A percentile compares a stretch with the other conserved stretches of the same genome.
phyloP scores from a whole-genome alignment of 192 early-diverging fungal species.

The Rhizophlyctis rosea region DNA sequence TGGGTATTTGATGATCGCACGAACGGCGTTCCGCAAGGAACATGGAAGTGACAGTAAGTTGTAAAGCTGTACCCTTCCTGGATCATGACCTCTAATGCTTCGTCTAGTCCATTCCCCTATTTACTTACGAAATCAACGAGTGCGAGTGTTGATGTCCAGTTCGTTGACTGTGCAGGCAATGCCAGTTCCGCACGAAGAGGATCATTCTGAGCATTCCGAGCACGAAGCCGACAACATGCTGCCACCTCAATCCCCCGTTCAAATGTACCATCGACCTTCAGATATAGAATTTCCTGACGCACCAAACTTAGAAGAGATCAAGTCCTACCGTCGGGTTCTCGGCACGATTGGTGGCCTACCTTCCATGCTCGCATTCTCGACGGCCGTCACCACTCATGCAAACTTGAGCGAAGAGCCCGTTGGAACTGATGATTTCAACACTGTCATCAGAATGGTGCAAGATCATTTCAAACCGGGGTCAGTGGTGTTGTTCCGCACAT shows the following conservation, averaged over 20 bases:
- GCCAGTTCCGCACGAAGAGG: constrained; percentile 7
- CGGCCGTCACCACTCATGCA: constrained; percentile 22
- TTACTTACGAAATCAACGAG: constrained; percentile 42
- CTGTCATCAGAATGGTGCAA: constrained; percentile 44
- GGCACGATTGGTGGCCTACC: constrained; percentile 61
- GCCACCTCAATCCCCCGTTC: constrained; percentile 12
- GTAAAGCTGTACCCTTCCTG: not conserved
- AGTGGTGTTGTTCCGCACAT: constrained; percentile 60
- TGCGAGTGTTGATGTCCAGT: constrained; percentile 41
- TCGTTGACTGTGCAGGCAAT: constrained; percentile 27
- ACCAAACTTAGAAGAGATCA: constrained; percentile 25
- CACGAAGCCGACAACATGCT: constrained; percentile 12
- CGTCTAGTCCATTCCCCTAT: constrained; percentile 43
- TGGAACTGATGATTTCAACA: constrained; percentile 35
- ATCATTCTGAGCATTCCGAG: constrained; percentile 14
- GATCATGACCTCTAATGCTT: constrained; percentile 4
- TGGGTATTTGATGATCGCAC: constrained; percentile 88
- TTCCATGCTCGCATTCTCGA: constrained; percentile 45
- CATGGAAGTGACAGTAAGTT: constrained; percentile 12
- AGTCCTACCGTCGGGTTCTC: constrained; percentile 23
- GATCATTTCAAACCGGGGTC: constrained; percentile 82
- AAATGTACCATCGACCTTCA: constrained; percentile 29
- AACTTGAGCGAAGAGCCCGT: constrained; percentile 6
- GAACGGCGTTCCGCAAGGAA: constrained; percentile 71
- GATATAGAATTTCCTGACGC: not conserved